These are phyloP conservation scores for Aspergillus transmontanensis DNA, from an alignment of 2,329 filamentous ascomycete species.

Conservation along the genomic window DNA sequence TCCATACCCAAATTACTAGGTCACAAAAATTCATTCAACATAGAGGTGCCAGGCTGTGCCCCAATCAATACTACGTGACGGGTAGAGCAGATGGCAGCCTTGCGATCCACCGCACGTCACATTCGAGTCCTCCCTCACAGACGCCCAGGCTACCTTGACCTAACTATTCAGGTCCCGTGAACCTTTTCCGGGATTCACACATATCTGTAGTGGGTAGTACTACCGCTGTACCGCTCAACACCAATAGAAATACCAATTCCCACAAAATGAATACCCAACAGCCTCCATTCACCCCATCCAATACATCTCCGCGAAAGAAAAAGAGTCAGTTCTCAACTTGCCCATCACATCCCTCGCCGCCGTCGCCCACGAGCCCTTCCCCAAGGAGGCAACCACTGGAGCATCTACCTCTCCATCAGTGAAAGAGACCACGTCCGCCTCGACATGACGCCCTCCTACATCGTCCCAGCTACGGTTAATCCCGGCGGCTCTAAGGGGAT, in stretches of 20 bases:
- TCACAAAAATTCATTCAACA: too few relatives aligned
- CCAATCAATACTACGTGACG: too few relatives aligned
- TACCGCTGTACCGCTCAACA: too few relatives aligned
- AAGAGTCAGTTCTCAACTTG: background rate
- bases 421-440: background rate
- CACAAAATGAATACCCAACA: background rate
- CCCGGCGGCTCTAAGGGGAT: background rate
- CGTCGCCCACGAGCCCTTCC: background rate
- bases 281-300: background rate
- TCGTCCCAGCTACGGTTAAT: background rate
- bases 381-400: background rate
- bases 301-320: background rate
- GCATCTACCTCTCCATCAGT: background rate
- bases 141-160: too few relatives aligned
- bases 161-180: too few relatives aligned
- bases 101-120: too few relatives aligned
- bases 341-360: background rate
- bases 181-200: too few relatives aligned
- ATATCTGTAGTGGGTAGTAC: too few relatives aligned
- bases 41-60: rapidly evolving
- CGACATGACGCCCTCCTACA: background rate
- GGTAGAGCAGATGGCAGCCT: too few relatives aligned
- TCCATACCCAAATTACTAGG: too few relatives aligned
- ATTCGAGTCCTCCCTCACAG: too few relatives aligned
- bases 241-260: too few relatives aligned